These are phyloP conservation scores for Lachnellula arida DNA, from an alignment of 2,329 filamentous ascomycete genomes.

Conservation along the genomic window DNA sequence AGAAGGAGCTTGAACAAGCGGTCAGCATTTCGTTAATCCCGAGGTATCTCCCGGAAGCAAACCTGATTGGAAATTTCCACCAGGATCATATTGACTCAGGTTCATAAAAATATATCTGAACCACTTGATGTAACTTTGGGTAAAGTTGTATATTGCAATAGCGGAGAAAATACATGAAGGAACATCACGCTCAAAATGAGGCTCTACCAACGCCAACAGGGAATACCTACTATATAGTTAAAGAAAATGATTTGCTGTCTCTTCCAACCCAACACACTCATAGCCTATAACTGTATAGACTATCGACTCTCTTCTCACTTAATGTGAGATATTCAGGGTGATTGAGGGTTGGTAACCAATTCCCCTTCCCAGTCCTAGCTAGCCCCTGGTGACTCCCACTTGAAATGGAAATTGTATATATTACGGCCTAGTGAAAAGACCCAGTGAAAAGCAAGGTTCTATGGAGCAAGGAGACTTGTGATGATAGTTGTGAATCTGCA, in stretches of 20 bases:
- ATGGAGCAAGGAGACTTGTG: not conserved
- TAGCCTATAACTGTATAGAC: no score
- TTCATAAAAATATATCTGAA: not conserved
- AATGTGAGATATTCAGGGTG: no score
- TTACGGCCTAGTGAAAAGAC: not conserved
- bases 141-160: not conserved
- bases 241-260: no score
- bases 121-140: not conserved
- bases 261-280: no score
- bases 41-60: not conserved
- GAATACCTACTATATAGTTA: no score
- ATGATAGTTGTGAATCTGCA: not conserved
- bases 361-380: not conserved
- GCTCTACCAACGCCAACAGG: no score
- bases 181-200: not conserved
- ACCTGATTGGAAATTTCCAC: no score
- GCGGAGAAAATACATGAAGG: not conserved
- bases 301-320: no score
- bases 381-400: not conserved
- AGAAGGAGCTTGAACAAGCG: not conserved
- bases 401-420: not conserved
- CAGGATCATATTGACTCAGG: no score
- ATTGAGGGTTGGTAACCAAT: not conserved
- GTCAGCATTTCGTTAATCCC: not conserved
- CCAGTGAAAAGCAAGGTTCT: not conserved